A percentile compares a stretch with the other conserved stretches of the same genome.
Conservation (phyloP, 2,329 filamentous ascomycete species). For the Geosmithia putterillii region DNA sequence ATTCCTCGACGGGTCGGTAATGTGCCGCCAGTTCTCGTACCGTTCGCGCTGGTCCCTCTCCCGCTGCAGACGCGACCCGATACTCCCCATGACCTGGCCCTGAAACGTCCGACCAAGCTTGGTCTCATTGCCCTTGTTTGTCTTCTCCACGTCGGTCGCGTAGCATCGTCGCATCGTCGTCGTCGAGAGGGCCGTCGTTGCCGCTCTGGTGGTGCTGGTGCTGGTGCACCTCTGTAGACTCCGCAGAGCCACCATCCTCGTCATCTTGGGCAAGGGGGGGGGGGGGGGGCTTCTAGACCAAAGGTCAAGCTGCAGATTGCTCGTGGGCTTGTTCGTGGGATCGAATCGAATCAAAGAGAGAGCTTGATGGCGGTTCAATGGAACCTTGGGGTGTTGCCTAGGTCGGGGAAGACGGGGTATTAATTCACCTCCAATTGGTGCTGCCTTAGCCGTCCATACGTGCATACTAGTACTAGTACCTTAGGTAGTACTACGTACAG, state of each 20-base stretch:
- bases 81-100: conserved; percentile 48
- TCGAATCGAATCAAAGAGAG: no score
- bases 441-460: no score
- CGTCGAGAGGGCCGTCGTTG: neutral
- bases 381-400: no score
- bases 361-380: neutral
- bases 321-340: no score
- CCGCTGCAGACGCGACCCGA: conserved; percentile 38
- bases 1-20: conserved; percentile 28
- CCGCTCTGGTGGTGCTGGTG: neutral
- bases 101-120: conserved; percentile 33
- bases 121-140: conserved; percentile 20
- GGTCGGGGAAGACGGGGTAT: no score
- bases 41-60: conserved; percentile 41
- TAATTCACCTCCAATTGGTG: no score
- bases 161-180: conserved; percentile 9
- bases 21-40: conserved; percentile 28
- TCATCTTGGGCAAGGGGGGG: neutral
- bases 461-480: no score
- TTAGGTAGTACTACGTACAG: no score
- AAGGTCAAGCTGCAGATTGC: no score
- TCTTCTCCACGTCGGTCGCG: conserved; percentile 21
- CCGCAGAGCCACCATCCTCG: neutral
- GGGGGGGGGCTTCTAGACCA: no score
- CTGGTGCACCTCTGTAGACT: neutral